phyloP scores from a whole-genome alignment of 192 early-diverging fungal genomes.

The Piromyces sp. region DNA sequence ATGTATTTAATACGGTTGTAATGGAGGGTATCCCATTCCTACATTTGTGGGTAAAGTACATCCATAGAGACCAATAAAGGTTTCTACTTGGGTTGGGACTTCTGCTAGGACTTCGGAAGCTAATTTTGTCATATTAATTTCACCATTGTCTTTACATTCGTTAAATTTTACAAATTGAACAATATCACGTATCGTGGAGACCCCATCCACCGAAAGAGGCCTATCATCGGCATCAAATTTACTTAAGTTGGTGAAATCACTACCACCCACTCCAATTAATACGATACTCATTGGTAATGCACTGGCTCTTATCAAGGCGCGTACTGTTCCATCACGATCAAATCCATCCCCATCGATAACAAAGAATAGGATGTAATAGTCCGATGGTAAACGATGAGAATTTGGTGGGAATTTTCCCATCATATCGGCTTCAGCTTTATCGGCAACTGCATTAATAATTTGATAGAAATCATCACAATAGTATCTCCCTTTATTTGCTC shows the following conservation, averaged over 20 bases:
- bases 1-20: too few species aligned
- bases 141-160: background rate
- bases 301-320: background rate
- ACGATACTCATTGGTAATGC: background rate
- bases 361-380: background rate
- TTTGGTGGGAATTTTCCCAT: background rate
- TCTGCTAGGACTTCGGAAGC: background rate
- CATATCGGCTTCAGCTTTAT: background rate
- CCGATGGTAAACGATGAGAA: background rate
- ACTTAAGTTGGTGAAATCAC: background rate
- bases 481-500: background rate
- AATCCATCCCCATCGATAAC: background rate
- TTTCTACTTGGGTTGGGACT: background rate
- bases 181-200: background rate
- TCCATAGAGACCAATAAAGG: background rate
- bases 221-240: background rate
- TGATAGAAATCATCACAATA: background rate
- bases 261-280: background rate
- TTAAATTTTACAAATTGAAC: background rate
- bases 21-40: too few species aligned
- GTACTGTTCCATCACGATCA: background rate
- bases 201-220: background rate
- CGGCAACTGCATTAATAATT: background rate
- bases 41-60: background rate
- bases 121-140: background rate